Evolutionary conservation across 2,329 filamentous ascomycete genomes (phyloP), one percentile per base, ranked within the genome.

Genomic region (Aspergillus pseudoterreus): DNA sequence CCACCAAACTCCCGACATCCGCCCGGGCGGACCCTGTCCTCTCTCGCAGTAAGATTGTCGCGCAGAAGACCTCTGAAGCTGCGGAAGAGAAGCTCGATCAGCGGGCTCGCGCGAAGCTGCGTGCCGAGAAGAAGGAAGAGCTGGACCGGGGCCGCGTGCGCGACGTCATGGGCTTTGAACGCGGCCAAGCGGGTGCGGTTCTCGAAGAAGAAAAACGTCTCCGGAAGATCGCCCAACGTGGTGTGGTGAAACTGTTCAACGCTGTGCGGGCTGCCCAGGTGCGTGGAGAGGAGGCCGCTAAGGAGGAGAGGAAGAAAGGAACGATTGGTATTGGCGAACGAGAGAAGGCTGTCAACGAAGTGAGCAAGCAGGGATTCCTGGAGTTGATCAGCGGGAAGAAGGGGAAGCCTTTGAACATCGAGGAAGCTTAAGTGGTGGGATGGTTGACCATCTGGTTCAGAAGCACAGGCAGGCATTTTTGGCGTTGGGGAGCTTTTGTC

Each of bases 231-330:
- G 92, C 92, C 42, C 90, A 96, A 73, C 82, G 90, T 49, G 92
- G 92, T 82, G 94, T 99, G 38, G 87, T 97, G 21, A 95, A 92
- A 77, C 78, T 99, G 52, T 99, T 99, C 75, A 96, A 97, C 70
- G 94, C 94, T 0, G 91, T 99, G 30, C 81, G 92, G 42, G 90
- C 90, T 19, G 92, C 94, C 12, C 94, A 99, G 73, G 88, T 96
- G 51, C 89, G 92, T 71, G 92, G 87, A 2, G 82, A 86, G 53
- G 85, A 92, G 71, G 87, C 90, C 4, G 85, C 88, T 14, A 69
- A 65, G 66, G 83, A 78, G 69, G 82, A 83, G 58, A 81, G 84
- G 45, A 82, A 82, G 71, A 84, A 83, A 54, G 88, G 90, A 3
- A 77, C 95, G 0, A 81, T 96, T 30, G 92, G 92, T 1, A 84